A percentile compares a stretch with the other conserved stretches of the same genome.
Conservation (phyloP, 352 stramenopile species). For the Phytophthora megakarya region DNA sequence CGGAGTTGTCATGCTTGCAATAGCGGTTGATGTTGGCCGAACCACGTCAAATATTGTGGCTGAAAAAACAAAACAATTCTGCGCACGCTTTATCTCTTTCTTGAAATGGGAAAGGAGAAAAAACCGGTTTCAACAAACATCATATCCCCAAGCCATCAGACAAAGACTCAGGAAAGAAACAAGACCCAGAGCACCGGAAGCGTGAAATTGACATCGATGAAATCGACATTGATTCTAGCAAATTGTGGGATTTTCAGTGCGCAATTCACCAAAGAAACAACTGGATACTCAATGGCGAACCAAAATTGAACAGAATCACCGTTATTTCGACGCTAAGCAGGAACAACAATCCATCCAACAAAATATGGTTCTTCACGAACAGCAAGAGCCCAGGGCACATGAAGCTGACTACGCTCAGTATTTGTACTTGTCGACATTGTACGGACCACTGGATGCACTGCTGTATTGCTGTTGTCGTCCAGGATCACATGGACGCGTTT, state of each 20-base stretch:
- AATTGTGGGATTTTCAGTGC: conserved; percentile 22
- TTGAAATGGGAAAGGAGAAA: no score
- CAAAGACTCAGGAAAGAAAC: background rate
- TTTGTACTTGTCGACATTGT: conserved; percentile 24
- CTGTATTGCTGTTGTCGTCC: conserved; percentile 24
- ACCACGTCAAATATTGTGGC: no score
- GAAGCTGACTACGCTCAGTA: conserved; percentile 27
- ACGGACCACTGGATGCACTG: conserved; percentile 19
- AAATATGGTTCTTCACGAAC: background rate
- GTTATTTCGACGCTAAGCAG: background rate
- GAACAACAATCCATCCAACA: background rate
- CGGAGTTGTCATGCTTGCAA: no score
- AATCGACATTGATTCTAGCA: conserved; percentile 2
- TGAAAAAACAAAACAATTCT: no score
- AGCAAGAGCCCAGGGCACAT: background rate
- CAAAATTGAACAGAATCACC: conserved; percentile 2
- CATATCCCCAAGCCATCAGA: no score
- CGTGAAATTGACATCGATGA: no score
- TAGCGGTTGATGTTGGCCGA: no score
- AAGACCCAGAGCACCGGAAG: background rate
- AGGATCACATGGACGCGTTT: conserved; percentile 20
- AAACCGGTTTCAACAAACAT: no score
- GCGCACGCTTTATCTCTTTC: no score
- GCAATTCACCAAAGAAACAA: conserved; percentile 17
- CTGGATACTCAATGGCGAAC: conserved; percentile 1